A percentile compares a stretch with the other conserved stretches of the same genome.
phyloP scores from a whole-genome alignment of 257 asterid species.

The Solanum stenotomum region DNA sequence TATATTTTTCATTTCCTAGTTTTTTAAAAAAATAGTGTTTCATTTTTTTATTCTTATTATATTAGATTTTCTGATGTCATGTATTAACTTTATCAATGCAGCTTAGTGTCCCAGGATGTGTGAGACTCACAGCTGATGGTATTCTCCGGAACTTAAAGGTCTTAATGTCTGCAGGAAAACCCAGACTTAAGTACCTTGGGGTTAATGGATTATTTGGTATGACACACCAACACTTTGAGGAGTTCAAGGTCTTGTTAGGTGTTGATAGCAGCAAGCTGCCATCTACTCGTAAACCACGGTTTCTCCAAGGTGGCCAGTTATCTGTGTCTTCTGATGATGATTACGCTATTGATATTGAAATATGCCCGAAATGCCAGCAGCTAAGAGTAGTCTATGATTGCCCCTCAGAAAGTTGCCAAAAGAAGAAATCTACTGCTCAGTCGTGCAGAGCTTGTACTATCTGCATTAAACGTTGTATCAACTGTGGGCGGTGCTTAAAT shows the following conservation, averaged over 20 bases:
- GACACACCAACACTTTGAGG: slow-evolving; percentile 36
- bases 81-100: slow-evolving; percentile 16
- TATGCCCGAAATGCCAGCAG: slow-evolving; percentile 59
- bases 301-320: slow-evolving; percentile 22
- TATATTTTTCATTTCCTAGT: not conserved
- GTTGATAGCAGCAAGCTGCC: slow-evolving; percentile 19
- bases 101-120: slow-evolving; percentile 65
- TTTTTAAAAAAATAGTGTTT: not conserved
- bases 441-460: slow-evolving; percentile 55
- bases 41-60: not conserved
- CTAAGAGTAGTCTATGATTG: slow-evolving; percentile 68
- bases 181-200: slow-evolving; percentile 56
- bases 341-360: slow-evolving; percentile 55
- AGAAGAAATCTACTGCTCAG: slow-evolving; percentile 16
- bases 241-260: slow-evolving; percentile 52
- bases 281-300: slow-evolving; percentile 31
- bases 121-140: slow-evolving; percentile 26
- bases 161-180: slow-evolving; percentile 34
- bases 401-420: slow-evolving; percentile 49
- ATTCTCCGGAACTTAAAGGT: slow-evolving; percentile 38
- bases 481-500: slow-evolving; percentile 70
- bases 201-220: slow-evolving; percentile 37
- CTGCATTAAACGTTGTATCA: slow-evolving; percentile 62
- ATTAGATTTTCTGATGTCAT: not conserved
- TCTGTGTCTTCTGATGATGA: slow-evolving; percentile 61